phyloP scores from a whole-genome alignment of 305 asterid species.

The Fraxinus platypoda region DNA sequence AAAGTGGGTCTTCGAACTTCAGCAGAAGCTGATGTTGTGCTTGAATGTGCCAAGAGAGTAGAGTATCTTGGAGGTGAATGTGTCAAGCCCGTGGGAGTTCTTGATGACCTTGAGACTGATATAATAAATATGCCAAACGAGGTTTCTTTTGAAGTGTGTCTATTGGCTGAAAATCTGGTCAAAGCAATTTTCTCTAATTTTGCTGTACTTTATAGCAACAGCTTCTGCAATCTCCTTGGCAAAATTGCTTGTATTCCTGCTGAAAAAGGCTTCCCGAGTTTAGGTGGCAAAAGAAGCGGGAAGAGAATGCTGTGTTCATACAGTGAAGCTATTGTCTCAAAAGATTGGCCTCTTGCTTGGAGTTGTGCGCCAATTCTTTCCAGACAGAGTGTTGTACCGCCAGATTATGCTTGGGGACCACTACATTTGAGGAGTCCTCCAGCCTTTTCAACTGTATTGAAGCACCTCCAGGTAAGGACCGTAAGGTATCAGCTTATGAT shows the following conservation, averaged over 20 bases:
- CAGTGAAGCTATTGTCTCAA: conserved; percentile 70
- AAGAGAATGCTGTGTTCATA: conserved; percentile 87
- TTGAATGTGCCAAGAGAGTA: conserved; percentile 91
- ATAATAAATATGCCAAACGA: conserved; percentile 55
- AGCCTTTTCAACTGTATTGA: conserved; percentile 58
- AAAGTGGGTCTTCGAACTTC: conserved; percentile 83
- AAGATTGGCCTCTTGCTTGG: conserved; percentile 99
- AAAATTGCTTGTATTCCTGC: conserved; percentile 88
- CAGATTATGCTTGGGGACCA: conserved; percentile 91
- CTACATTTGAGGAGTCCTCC: conserved; percentile 93
- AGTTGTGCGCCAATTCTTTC: conserved; percentile 87
- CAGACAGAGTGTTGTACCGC: conserved; percentile 77
- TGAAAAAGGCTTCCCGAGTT: conserved; percentile 79
- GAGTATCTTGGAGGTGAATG: conserved; percentile 87
- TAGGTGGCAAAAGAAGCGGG: conserved; percentile 69
- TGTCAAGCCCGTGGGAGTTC: conserved; percentile 47
- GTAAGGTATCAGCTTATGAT: conserved; percentile 22
- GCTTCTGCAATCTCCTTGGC: conserved; percentile 83
- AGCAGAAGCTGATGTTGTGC: conserved; percentile 73
- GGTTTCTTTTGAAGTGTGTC: conserved; percentile 84
- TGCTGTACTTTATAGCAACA: conserved; percentile 84
- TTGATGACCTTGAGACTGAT: conserved; percentile 58
- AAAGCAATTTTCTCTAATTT: conserved; percentile 78
- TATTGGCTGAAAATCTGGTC: conserved; percentile 77
- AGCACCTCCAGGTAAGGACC: conserved; percentile 95